Evolutionary conservation across 1,284 basidiomycete species (phyloP).

Genomic region (Cystobasidium slooffiae): DNA sequence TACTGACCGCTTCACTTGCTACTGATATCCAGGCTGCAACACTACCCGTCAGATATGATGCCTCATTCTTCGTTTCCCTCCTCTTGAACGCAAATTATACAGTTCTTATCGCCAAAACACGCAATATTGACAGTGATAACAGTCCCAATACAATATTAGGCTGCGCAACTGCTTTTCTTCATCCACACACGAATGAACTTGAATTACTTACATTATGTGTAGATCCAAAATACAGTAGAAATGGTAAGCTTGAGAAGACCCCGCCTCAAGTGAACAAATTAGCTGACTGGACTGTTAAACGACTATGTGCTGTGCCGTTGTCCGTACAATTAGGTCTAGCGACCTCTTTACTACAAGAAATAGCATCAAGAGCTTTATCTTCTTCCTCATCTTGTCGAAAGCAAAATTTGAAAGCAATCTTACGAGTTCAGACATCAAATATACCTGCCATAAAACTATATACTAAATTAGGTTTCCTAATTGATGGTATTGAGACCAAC

Average conservation of each 20-base stretch:
- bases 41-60: conserved; percentile 7
- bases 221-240: neutral
- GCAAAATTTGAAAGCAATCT: neutral
- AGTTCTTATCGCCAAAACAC: conserved; percentile 9
- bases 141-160: conserved; percentile 12
- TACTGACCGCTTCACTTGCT: neutral
- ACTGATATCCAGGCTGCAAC: neutral
- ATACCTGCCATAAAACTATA: conserved; percentile 20
- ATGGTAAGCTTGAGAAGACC: conserved; percentile 1
- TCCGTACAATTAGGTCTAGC: conserved; percentile 5
- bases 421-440: conserved; percentile 27
- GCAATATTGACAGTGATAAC: too few species aligned
- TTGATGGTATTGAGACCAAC: conserved; percentile 4
- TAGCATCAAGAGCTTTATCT: conserved; percentile 9
- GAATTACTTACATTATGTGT: conserved; percentile 35
- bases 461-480: conserved; percentile 17
- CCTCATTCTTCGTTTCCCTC: conserved; percentile 34
- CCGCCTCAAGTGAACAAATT: too few species aligned
- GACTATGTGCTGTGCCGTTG: too few species aligned
- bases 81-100: conserved; percentile 23
- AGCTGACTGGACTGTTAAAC: too few species aligned
- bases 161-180: conserved; percentile 10
- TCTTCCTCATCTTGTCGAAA: neutral
- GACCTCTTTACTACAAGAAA: neutral
- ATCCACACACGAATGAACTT: neutral